Conservation (phyloP, 257 asterid species). For the Jacaranda copaia region DNA sequence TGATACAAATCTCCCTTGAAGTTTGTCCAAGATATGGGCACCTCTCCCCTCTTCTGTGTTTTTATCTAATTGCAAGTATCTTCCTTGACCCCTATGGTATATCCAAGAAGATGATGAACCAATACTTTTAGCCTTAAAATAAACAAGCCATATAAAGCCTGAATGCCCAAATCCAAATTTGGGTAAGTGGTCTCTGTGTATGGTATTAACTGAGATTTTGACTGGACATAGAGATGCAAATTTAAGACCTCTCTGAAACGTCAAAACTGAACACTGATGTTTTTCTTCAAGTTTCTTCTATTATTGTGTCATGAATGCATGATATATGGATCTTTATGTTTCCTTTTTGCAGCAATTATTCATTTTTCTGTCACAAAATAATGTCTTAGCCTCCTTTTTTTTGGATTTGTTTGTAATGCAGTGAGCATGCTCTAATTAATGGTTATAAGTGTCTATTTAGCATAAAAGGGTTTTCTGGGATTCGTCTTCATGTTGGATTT, state of each 20-base stretch:
- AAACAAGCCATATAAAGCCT: background rate
- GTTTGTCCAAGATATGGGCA: background rate
- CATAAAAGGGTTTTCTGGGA: slow-evolving; percentile 68
- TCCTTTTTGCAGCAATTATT: background rate
- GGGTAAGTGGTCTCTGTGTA: background rate
- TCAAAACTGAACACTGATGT: background rate
- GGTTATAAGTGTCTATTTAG: slow-evolving; percentile 80
- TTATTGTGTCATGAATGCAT: background rate
- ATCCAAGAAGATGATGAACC: background rate
- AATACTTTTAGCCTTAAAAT: background rate
- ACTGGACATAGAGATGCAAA: background rate
- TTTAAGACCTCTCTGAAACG: background rate
- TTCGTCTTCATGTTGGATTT: slow-evolving; percentile 55
- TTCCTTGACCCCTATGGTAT: background rate
- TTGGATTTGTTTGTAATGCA: slow-evolving; percentile 44
- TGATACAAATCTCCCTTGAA: background rate
- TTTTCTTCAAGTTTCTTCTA: background rate
- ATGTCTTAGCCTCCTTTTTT: slow-evolving; percentile 1
- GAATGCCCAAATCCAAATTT: background rate
- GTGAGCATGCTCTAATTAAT: slow-evolving; percentile 67
- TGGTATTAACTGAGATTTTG: background rate
- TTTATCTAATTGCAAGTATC: too few relatives aligned
- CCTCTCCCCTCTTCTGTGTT: too few relatives aligned
- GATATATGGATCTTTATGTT: background rate
- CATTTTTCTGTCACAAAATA: slow-evolving; percentile 9